These are phyloP conservation scores for Polychaeton citri DNA, from an alignment of 2,329 filamentous ascomycete genomes.

Conservation along the genomic window DNA sequence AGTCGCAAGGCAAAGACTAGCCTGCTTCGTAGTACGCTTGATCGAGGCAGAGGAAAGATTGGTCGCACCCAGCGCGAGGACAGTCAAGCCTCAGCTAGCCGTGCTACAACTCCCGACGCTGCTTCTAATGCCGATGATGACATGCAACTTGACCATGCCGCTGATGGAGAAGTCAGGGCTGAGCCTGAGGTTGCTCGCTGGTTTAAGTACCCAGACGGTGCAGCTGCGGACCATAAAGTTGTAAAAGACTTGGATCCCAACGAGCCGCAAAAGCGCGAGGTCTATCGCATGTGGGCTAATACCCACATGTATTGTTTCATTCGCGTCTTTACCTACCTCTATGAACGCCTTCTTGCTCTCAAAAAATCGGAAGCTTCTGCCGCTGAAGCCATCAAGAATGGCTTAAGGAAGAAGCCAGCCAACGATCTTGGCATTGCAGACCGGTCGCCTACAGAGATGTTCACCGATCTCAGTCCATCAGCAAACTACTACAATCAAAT, in stretches of 20 bases:
- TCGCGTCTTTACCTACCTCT: conserved; percentile 82
- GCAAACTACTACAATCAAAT: conserved; percentile 77
- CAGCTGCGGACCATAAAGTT: not conserved
- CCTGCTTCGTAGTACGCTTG: conserved; percentile 75
- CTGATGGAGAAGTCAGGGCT: conserved; percentile 7
- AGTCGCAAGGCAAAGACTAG: conserved; percentile 50
- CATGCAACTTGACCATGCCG: conserved; percentile 34
- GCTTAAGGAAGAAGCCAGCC: conserved; percentile 65
- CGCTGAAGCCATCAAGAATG: conserved; percentile 57
- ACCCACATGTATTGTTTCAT: conserved; percentile 90
- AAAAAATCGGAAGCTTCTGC: conserved; percentile 69
- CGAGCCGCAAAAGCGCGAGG: conserved; percentile 64
- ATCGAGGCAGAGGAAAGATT: conserved; percentile 59
- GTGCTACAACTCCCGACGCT: conserved; percentile 77
- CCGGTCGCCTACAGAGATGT: conserved; percentile 62
- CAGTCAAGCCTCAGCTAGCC: conserved; percentile 63
- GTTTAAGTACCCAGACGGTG: conserved; percentile 41
- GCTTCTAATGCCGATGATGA: conserved; percentile 69
- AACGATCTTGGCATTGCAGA: conserved; percentile 72
- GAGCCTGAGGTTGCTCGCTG: conserved; percentile 35
- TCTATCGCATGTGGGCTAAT: conserved; percentile 86
- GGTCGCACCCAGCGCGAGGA: conserved; percentile 64
- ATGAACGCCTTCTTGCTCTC: conserved; percentile 68
- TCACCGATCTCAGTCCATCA: conserved; percentile 48
- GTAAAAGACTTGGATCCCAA: conserved; percentile 55